These are phyloP conservation scores for Wickerhamiella slavikovae DNA, from an alignment of 805 yeast species.

Conservation along the genomic window DNA sequence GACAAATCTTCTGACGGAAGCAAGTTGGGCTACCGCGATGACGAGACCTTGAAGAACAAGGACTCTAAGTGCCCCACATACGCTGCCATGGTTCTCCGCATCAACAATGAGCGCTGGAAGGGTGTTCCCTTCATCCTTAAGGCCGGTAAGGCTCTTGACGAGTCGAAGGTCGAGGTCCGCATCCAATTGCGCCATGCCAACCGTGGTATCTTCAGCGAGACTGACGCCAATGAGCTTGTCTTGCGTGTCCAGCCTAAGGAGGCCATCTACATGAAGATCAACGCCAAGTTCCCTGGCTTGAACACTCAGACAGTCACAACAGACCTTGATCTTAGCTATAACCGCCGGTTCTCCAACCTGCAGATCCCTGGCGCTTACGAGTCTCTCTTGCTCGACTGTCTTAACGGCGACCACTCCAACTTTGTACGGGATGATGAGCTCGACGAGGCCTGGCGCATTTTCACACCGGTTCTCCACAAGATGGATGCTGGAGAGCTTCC, in stretches of 20 bases:
- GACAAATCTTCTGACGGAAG: slow-evolving; percentile 60
- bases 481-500: slow-evolving; percentile 52
- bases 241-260: slow-evolving; percentile 88
- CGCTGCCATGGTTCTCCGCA: slow-evolving; percentile 63
- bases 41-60: slow-evolving; percentile 55
- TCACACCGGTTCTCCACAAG: slow-evolving; percentile 73
- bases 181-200: slow-evolving; percentile 74
- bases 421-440: slow-evolving; percentile 96
- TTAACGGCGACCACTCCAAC: slow-evolving; percentile 85
- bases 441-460: slow-evolving; percentile 79
- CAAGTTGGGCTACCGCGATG: slow-evolving; percentile 83
- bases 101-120: slow-evolving; percentile 91
- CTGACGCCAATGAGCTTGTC: slow-evolving; percentile 83
- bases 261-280: slow-evolving; percentile 82
- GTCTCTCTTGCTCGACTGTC: slow-evolving; percentile 77
- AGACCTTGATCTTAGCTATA: slow-evolving; percentile 77
- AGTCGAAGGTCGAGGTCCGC: slow-evolving; percentile 86
- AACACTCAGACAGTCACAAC: slow-evolving; percentile 65
- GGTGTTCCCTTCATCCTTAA: slow-evolving; percentile 92
- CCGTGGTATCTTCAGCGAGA: slow-evolving; percentile 51
- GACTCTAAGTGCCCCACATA: slow-evolving; percentile 79
- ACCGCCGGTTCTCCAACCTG: slow-evolving; percentile 60
- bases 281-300: slow-evolving; percentile 85
- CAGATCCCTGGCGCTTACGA: slow-evolving; percentile 98
- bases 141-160: slow-evolving; percentile 96